Base-by-base conservation (phyloP, 2,329 filamentous ascomycete genomes). In the Sphaerulina vaccinii region DNA sequence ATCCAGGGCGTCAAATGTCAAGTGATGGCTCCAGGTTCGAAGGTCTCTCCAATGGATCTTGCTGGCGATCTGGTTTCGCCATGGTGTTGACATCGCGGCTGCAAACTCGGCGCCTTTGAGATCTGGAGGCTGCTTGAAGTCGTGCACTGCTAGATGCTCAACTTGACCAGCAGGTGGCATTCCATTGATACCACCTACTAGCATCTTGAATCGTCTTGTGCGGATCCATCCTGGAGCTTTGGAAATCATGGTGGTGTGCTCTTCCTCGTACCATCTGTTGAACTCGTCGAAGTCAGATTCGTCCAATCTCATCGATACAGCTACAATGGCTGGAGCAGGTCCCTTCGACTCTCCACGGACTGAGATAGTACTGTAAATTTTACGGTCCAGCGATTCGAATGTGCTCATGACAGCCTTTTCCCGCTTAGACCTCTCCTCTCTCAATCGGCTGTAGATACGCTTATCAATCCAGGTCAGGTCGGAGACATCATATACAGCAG, bases 401-500 rank as follows among this genome's bases (percentile, higher is more conserved):
- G 86, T 73, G 70, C 79, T 69, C 79, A 83, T 85, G 3, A 80
- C 81, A 16, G 79, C 77, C 35, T 79, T 78, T 51, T 68, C 66
- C 9, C 67, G 61, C 32, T 62, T 54, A 6, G 68, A 69, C 24
- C 67, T 59, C 62, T 85, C 83, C 60, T 78, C 81, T 23, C 87
- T 79, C 40, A 90, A 74, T 11, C 74, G 73, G 9, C 80, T 82
- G 73, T 95, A 95, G 2, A 83, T 79, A 46, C 86, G 80, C 42
- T 84, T 83, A 35, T 84, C 82, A 65, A 95, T 77, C 63, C 81
- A 82, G 38, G 79, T 71, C 80, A 92, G 88, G 65, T 85, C 83
- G 27, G 82, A 84, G 58, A 93, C 82, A 69, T 95, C 89, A 76
- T 95, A 95, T 50, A 86, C 73, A 24, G 90, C 90, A 67, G 92